A percentile compares a stretch with the other conserved stretches of the same genome.
Evolutionary conservation across 768 basidiomycete species (phyloP).

Genomic region (Tulasnella sp.): DNA sequence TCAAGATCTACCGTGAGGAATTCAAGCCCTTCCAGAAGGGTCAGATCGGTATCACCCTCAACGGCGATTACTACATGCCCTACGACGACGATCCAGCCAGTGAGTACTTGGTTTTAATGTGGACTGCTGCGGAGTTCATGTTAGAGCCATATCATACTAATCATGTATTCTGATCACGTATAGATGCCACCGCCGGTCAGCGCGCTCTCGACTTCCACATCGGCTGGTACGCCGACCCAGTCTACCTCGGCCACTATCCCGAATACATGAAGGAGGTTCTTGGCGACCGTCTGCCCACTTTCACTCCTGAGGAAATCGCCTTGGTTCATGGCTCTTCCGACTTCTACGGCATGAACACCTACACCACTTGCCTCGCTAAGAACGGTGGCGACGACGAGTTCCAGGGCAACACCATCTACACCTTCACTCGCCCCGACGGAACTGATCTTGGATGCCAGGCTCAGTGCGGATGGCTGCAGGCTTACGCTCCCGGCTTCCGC

Average conservation of each 20-base stretch:
- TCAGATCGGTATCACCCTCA: conserved; percentile 76
- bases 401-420: conserved; percentile 62
- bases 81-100: conserved; percentile 71
- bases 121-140: conserved; percentile 17
- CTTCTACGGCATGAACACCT: conserved; percentile 75
- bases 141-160: not conserved
- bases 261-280: conserved; percentile 57
- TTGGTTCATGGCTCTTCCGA: conserved; percentile 68
- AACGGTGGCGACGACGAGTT: conserved; percentile 66
- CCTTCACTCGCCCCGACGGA: conserved; percentile 65
- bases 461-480: conserved; percentile 68
- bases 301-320: conserved; percentile 58
- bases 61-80: conserved; percentile 75
- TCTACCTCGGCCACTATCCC: conserved; percentile 75
- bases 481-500: conserved; percentile 72
- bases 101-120: conserved; percentile 45
- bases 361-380: conserved; percentile 65
- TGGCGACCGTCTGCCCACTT: conserved; percentile 61
- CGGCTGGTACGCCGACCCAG: conserved; percentile 58
- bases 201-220: conserved; percentile 73
- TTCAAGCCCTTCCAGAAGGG: conserved; percentile 68
- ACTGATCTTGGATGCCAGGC: conserved; percentile 66
- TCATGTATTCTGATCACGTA: conserved; percentile 25
- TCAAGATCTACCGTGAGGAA: conserved; percentile 66
- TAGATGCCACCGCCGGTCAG: conserved; percentile 71